Evolutionary conservation across 805 yeast genomes (phyloP).

Genomic region (Nakazawaea peltata): DNA sequence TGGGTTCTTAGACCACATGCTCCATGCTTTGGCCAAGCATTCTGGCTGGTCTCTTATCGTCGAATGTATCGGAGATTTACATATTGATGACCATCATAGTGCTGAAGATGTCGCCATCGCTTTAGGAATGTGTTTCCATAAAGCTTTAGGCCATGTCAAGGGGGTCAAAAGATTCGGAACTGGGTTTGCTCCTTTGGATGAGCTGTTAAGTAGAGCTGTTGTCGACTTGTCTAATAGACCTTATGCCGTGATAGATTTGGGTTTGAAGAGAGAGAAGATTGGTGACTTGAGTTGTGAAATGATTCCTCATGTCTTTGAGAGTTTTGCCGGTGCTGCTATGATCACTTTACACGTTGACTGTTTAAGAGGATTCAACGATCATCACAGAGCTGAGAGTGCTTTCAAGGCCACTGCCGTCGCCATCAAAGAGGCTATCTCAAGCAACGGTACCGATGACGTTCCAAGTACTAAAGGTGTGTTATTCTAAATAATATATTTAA

Average conservation of each 20-base stretch:
- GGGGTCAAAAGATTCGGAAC: conserved; percentile 91
- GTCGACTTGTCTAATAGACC: conserved; percentile 93
- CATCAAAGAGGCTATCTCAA: conserved; percentile 72
- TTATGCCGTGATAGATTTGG: conserved; percentile 81
- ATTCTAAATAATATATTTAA: conserved; percentile 41
- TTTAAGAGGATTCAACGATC: conserved; percentile 89
- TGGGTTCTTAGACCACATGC: conserved; percentile 95
- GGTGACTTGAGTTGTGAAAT: conserved; percentile 92
- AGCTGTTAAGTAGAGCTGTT: conserved; percentile 93
- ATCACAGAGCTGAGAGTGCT: conserved; percentile 93
- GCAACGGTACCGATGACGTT: conserved; percentile 82
- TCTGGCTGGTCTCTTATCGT: conserved; percentile 90
- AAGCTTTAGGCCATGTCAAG: conserved; percentile 80
- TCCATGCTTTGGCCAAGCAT: conserved; percentile 95
- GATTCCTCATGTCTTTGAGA: conserved; percentile 95
- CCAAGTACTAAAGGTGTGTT: conserved; percentile 97
- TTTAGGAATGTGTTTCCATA: conserved; percentile 79
- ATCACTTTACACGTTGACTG: conserved; percentile 93
- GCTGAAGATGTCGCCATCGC: conserved; percentile 95
- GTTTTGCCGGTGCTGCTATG: conserved; percentile 89
- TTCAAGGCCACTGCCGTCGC: conserved; percentile 96
- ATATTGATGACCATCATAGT: conserved; percentile 95
- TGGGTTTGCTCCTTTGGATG: conserved; percentile 95
- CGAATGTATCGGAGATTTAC: conserved; percentile 89
- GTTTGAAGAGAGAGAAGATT: conserved; percentile 84